Conservation (phyloP, 2,329 filamentous ascomycete species). For the Clarireedia homoeocarpa region DNA sequence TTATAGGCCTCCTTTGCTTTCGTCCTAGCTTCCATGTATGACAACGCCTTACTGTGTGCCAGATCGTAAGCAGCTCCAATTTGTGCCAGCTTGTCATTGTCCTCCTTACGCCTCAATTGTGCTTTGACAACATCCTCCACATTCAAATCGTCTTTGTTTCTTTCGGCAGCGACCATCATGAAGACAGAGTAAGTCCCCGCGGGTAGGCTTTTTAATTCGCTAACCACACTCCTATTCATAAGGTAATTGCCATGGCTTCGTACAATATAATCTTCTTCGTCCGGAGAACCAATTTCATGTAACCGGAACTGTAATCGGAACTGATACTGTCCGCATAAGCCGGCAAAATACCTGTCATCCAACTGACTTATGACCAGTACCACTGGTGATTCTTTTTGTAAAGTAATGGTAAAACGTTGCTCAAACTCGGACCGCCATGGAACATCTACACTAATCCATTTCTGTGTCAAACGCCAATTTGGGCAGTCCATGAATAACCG, state of each 20-base stretch:
- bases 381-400: constrained; percentile 48
- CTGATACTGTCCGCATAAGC: constrained; percentile 50
- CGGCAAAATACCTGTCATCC: constrained; percentile 54
- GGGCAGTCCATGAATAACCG: constrained; percentile 48
- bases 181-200: constrained; percentile 51
- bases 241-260: constrained; percentile 51
- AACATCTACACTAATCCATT: constrained; percentile 55
- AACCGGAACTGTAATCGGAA: constrained; percentile 41
- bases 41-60: constrained; percentile 50
- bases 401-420: constrained; percentile 51
- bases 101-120: constrained; percentile 38
- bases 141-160: constrained; percentile 36
- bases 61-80: constrained; percentile 52
- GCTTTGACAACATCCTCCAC: constrained; percentile 50
- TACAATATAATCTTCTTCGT: constrained; percentile 51
- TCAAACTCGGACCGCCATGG: constrained; percentile 56
- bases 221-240: constrained; percentile 50
- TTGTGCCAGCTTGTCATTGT: constrained; percentile 51
- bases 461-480: constrained; percentile 50
- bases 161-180: constrained; percentile 45
- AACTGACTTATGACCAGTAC: constrained; percentile 55
- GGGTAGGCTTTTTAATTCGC: constrained; percentile 48
- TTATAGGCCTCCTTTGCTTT: constrained; percentile 31
- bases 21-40: constrained; percentile 42
- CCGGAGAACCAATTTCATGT: constrained; percentile 41